Evolutionary conservation across 345 rosid species (phyloP).

Genomic region (Ceriops tagal): DNA sequence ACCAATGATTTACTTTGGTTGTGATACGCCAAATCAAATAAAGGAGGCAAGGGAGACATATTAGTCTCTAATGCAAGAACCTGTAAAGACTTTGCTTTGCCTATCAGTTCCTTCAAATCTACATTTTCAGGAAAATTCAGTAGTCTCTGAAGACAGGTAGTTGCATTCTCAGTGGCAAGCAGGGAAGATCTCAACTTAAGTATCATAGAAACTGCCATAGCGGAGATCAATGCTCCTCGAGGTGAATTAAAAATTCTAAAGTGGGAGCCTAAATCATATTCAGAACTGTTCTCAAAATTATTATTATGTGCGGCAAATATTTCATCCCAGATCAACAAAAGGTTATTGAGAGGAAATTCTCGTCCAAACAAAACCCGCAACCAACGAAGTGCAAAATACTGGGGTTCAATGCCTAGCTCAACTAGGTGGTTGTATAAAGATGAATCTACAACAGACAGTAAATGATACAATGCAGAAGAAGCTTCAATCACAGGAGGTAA

Average conservation of each 20-base stretch:
- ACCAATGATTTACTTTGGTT: slow-evolving; percentile 39
- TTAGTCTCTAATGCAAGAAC: slow-evolving; percentile 51
- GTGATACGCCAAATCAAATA: slow-evolving; percentile 28
- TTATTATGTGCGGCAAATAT: slow-evolving; percentile 69
- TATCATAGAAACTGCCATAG: slow-evolving; percentile 84
- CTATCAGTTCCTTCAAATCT: slow-evolving; percentile 55
- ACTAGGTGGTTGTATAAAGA: slow-evolving; percentile 84
- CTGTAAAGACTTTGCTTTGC: slow-evolving; percentile 74
- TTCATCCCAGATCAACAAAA: slow-evolving; percentile 89
- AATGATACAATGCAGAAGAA: slow-evolving; percentile 71
- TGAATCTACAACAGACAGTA: slow-evolving; percentile 72
- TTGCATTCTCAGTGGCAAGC: slow-evolving; percentile 87
- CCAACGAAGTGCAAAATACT: slow-evolving; percentile 96
- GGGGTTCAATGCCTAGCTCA: slow-evolving; percentile 95
- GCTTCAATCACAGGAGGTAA: slow-evolving; percentile 89
- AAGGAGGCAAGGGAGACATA: slow-evolving; percentile 28
- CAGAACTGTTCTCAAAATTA: slow-evolving; percentile 24
- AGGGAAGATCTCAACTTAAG: slow-evolving; percentile 77
- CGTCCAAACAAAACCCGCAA: slow-evolving; percentile 88
- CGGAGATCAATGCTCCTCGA: slow-evolving; percentile 69
- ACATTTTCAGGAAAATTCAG: slow-evolving; percentile 74
- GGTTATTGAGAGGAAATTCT: slow-evolving; percentile 70
- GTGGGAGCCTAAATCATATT: slow-evolving; percentile 32
- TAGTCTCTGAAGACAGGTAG: slow-evolving; percentile 85
- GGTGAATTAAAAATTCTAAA: slow-evolving; percentile 59